phyloP scores from a whole-genome alignment of 495 filamentous ascomycete species.

The Parachaetomium inaequale region DNA sequence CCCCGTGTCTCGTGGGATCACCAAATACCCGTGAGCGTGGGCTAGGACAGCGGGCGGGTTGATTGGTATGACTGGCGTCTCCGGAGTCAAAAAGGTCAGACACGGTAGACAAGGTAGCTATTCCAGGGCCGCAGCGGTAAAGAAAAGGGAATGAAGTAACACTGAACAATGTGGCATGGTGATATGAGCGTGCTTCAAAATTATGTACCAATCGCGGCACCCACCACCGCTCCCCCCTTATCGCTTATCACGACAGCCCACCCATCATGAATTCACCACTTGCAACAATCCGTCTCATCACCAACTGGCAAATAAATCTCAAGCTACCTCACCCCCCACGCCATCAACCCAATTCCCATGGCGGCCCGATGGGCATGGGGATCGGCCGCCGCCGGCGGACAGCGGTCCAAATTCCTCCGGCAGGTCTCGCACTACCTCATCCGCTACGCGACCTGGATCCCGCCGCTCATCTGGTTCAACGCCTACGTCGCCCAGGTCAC shows the following conservation, averaged over 20 bases:
- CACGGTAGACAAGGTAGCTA: constrained; percentile 17
- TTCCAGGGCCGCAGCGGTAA: constrained; percentile 1
- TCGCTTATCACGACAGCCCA: not conserved
- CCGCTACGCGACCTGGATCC: constrained; percentile 57
- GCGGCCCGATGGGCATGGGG: constrained; percentile 31
- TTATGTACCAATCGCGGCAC: constrained; percentile 10
- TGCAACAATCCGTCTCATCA: not conserved
- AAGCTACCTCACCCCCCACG: not conserved
- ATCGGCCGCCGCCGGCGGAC: constrained; percentile 18
- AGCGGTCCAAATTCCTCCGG: constrained; percentile 27
- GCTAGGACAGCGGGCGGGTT: constrained; percentile 1
- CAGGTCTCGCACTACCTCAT: constrained; percentile 47
- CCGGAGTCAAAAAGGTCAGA: constrained; percentile 21
- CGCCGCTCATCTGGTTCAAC: constrained; percentile 62
- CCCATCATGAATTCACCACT: not conserved
- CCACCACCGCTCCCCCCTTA: not conserved
- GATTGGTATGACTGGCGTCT: constrained; percentile 19
- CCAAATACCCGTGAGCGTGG: constrained; percentile 1
- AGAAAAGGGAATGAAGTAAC: constrained; percentile 19
- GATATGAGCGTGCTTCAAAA: not conserved
- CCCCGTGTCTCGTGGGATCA: not conserved
- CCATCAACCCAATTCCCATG: constrained; percentile 1
- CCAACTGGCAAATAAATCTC: not conserved
- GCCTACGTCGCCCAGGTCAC: constrained; percentile 59
- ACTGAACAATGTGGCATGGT: not conserved